Evolutionary conservation across 768 basidiomycete species (phyloP).

Genomic region (Clitopilus passeckerianus): DNA sequence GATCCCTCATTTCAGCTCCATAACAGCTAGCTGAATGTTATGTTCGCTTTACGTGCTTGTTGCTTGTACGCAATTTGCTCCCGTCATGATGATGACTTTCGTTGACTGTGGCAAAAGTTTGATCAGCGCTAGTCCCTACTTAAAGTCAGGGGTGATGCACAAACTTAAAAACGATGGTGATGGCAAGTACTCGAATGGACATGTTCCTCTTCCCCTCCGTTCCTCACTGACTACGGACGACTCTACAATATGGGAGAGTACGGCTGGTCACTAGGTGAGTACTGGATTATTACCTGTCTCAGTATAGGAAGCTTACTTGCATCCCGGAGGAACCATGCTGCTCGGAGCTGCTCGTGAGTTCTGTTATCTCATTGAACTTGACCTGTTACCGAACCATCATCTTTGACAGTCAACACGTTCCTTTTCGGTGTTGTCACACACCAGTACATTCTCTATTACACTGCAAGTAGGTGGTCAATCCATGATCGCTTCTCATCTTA

Average conservation of each 20-base stretch:
- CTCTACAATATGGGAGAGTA: not conserved
- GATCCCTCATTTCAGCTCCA: too few species aligned
- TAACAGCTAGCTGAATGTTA: too few species aligned
- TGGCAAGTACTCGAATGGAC: not conserved
- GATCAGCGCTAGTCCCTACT: too few species aligned
- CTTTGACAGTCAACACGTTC: not conserved
- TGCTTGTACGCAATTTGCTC: too few species aligned
- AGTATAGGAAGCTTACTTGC: too few species aligned
- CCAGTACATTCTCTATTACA: not conserved
- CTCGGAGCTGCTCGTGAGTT: not conserved
- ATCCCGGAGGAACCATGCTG: not conserved
- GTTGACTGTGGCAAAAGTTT: too few species aligned
- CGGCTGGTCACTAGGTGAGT: not conserved
- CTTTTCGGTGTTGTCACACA: not conserved
- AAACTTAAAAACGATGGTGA: not conserved
- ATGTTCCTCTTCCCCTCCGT: not conserved
- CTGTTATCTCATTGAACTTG: not conserved
- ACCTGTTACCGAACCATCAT: not conserved
- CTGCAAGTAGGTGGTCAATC: not conserved
- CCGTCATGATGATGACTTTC: too few species aligned
- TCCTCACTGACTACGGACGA: not conserved
- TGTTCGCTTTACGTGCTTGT: too few species aligned
- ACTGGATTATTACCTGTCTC: too few species aligned
- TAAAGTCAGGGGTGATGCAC: not conserved
- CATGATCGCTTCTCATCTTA: not conserved